Evolutionary conservation across 371 early-diverging fungal genomes (phyloP).

Genomic region (Mortierella sp.): DNA sequence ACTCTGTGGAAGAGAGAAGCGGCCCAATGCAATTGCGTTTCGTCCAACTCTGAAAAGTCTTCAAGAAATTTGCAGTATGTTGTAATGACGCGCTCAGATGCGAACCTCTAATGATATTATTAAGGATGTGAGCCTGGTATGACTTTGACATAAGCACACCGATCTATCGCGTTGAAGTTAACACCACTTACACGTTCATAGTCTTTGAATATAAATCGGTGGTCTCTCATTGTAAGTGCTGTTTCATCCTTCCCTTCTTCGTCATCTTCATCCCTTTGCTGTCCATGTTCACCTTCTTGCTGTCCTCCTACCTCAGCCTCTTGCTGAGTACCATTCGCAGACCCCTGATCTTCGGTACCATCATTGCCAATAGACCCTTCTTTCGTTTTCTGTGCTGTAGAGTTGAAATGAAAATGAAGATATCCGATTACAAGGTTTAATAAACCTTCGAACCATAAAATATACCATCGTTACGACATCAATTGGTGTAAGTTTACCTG

Average conservation of each 20-base stretch:
- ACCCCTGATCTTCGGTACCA: neutral
- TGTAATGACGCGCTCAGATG: conserved; percentile 61
- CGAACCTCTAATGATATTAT: conserved; percentile 70
- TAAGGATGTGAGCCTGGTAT: too few species aligned
- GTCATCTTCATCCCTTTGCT: conserved; percentile 49
- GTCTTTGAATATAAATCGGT: conserved; percentile 66
- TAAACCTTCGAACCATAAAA: neutral
- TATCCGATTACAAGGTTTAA: neutral
- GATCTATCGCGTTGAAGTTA: too few species aligned
- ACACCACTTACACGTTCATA: conserved; percentile 67
- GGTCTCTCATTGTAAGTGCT: conserved; percentile 58
- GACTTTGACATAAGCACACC: too few species aligned
- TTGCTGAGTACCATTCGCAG: neutral
- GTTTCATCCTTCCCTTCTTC: conserved; percentile 38
- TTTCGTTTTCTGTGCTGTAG: neutral
- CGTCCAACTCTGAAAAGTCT: conserved; percentile 60
- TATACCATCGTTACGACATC: neutral
- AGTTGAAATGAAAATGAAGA: neutral
- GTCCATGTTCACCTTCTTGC: conserved; percentile 38
- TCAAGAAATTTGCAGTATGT: conserved; percentile 70
- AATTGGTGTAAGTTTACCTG: neutral
- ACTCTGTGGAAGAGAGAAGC: conserved; percentile 77
- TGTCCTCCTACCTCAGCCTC: conserved; percentile 8
- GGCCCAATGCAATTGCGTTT: conserved; percentile 64
- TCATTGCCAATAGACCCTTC: too few species aligned